Percentiles rank a stretch among this genome's conserved stretches.
Conservation (phyloP, 805 yeast genomes). For the Myxozyma nipponensis region DNA sequence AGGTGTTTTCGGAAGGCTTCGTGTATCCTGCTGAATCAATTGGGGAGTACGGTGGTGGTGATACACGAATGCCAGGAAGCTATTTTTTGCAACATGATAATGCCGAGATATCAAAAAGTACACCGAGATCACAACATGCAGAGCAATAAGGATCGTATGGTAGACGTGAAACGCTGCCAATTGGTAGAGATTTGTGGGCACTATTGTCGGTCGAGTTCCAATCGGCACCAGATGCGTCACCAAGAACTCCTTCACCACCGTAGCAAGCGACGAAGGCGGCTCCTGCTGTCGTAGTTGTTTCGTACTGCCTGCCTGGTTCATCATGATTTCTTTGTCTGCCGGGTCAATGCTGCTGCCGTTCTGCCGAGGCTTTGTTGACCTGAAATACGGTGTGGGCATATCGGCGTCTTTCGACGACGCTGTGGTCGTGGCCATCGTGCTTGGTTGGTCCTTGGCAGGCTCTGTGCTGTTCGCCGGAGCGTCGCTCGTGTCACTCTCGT, state of each 20-base stretch:
- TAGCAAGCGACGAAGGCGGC: background rate
- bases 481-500: background rate
- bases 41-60: slow-evolving; percentile 58
- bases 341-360: background rate
- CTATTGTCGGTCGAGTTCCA: slow-evolving; percentile 6
- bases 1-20: slow-evolving; percentile 71
- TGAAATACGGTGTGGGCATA: background rate
- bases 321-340: background rate
- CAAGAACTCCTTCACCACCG: slow-evolving; percentile 2
- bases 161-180: slow-evolving; percentile 19
- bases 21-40: slow-evolving; percentile 77
- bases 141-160: slow-evolving; percentile 20
- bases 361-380: background rate
- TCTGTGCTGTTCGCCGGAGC: no score
- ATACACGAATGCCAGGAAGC: slow-evolving; percentile 26
- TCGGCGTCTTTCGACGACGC: background rate
- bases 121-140: slow-evolving; percentile 24
- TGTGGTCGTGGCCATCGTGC: no score
- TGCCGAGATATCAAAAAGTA: slow-evolving; percentile 3
- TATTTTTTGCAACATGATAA: slow-evolving; percentile 24
- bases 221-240: slow-evolving; percentile 14
- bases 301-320: background rate
- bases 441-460: no score
- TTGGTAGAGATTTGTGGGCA: slow-evolving; percentile 16
- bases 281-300: background rate